Conservation (phyloP, 305 asterid genomes). For the Nicotiana rustica region DNA sequence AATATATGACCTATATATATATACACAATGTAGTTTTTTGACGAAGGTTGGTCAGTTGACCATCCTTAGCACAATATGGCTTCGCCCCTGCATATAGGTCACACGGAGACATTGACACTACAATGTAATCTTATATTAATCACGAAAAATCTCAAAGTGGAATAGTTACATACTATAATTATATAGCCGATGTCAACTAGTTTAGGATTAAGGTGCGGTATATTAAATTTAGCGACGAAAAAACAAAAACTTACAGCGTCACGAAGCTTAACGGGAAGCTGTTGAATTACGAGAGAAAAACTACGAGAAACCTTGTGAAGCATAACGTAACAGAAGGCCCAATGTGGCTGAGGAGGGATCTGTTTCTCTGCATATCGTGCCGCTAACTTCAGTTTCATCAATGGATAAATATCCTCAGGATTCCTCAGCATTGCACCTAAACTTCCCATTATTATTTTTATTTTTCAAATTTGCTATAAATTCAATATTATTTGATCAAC, state of each 20-base stretch:
- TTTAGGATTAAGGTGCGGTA: too few species aligned
- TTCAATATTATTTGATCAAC: not conserved
- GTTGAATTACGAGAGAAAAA: slow-evolving; percentile 87
- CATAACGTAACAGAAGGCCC: slow-evolving; percentile 94
- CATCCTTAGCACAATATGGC: too few species aligned
- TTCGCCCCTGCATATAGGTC: too few species aligned
- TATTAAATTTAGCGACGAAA: not conserved
- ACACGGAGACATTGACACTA: too few species aligned
- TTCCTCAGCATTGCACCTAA: slow-evolving; percentile 72
- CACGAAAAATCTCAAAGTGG: too few species aligned
- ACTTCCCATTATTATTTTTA: slow-evolving; percentile 58
- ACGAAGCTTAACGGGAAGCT: slow-evolving; percentile 89
- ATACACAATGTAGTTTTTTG: too few species aligned
- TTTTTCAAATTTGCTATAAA: not conserved
- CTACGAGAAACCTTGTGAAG: slow-evolving; percentile 95
- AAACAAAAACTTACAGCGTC: slow-evolving; percentile 73
- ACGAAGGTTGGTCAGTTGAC: too few species aligned
- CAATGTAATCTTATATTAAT: too few species aligned
- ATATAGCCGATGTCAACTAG: too few species aligned
- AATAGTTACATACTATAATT: too few species aligned
- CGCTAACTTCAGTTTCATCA: slow-evolving; percentile 82
- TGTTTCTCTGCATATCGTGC: slow-evolving; percentile 78
- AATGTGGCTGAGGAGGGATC: slow-evolving; percentile 94
- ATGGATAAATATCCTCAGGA: slow-evolving; percentile 88
- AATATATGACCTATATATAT: too few species aligned